Base-by-base conservation (phyloP, 495 filamentous ascomycete genomes). In the Penicillium paxilli region DNA sequence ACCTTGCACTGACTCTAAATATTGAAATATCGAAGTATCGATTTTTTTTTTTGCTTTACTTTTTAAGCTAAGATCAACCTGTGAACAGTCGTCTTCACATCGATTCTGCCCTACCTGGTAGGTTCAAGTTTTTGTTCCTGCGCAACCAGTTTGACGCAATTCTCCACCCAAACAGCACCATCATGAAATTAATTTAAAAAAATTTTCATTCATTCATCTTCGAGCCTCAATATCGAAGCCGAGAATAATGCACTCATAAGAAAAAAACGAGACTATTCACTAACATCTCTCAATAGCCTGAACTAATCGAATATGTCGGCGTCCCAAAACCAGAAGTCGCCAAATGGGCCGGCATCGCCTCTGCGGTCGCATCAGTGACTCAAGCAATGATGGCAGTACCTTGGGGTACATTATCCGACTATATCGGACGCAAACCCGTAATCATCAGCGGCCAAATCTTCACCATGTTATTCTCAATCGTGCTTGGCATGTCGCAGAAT, bases 91-190 rank as follows among this genome's bases (percentile, higher is more conserved):
- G 87, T 90, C 21, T 74, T 91, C 57, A 96, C 92, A 5, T 92
- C 88, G 8, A 84, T 96, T 55, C 89, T 88, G 55, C 93, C 93
- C 14, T 98, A 98, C 67, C 80, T 98, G 32, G 76, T 78, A 66
- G 22, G 74, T 59, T n/a, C n/a, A n/a, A n/a, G n/a, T n/a, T n/a
- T 16, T 30, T 9, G 23, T 33, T 21, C 28, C 23, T 22, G 28
- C 48, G 11, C 5, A 5, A 28, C 9, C 40, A 42, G 21, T 6
- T 42, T 42, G 20, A 42, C 40, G 35, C 35, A 14, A 40, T 40
- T 42, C 5, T 12, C 19, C 37, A 40, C 26, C 46, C 24, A 32
- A 28, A 38, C 30, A 42, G 17, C 41, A 33, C 35, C 35, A 40
- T 7, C 35, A 14, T 40, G 3, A 20, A 40, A n/a, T n/a, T n/a